A percentile compares a stretch with the other conserved stretches of the same genome.
Conservation (phyloP, 352 stramenopile species). For the Globisporangium yorkense region DNA sequence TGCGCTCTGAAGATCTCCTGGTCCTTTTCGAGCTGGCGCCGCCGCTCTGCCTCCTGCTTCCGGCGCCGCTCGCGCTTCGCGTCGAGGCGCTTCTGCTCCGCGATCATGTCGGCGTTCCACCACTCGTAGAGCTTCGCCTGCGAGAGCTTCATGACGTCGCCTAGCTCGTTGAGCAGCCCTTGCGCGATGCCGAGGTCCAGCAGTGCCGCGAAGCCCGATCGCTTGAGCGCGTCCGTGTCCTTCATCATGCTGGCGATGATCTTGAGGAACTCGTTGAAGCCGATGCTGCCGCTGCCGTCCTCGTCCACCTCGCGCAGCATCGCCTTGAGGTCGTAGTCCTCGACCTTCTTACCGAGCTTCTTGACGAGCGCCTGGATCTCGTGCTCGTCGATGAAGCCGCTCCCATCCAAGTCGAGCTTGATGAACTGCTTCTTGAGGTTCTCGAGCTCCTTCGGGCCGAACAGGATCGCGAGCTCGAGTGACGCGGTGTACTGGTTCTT, state of each 20-base stretch:
- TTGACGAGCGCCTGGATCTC: conserved; percentile 56
- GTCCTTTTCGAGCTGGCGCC: conserved; percentile 38
- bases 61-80: conserved; percentile 44
- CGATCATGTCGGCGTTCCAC: conserved; percentile 61
- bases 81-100: conserved; percentile 58
- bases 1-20: conserved; percentile 30
- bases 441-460: conserved; percentile 54
- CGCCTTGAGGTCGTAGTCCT: conserved; percentile 40
- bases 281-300: conserved; percentile 58
- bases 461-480: conserved; percentile 54
- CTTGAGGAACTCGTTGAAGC: conserved; percentile 69
- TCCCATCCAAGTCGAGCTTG: conserved; percentile 57
- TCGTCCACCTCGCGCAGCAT: conserved; percentile 66
- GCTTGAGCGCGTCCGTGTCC: conserved; percentile 18
- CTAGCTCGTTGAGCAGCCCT: conserved; percentile 55
- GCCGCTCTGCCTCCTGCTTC: conserved; percentile 39
- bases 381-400: conserved; percentile 59
- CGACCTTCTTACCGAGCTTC: conserved; percentile 41
- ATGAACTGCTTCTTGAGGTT: conserved; percentile 71
- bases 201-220: conserved; percentile 40
- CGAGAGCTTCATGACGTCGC: conserved; percentile 47
- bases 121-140: conserved; percentile 47
- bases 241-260: conserved; percentile 59
- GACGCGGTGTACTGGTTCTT: conserved; percentile 63
- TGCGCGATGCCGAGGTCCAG: conserved; percentile 57